These are phyloP conservation scores for Apiotrichum laibachii DNA, from an alignment of 1,284 basidiomycete genomes.

Conservation along the genomic window DNA sequence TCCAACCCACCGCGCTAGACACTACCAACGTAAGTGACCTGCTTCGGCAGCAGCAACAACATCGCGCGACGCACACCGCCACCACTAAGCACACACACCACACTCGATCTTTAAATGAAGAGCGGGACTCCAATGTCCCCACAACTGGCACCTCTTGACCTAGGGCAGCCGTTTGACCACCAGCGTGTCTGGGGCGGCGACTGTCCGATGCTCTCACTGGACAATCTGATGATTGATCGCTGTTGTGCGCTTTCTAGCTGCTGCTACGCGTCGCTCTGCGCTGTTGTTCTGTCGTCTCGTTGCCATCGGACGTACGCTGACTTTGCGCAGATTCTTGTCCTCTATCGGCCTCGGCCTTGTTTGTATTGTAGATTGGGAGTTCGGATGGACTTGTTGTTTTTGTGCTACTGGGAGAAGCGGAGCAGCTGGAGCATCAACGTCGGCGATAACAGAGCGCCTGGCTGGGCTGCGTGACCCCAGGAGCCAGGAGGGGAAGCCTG, in stretches of 20 bases:
- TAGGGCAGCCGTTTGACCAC: constrained; percentile 25
- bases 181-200: constrained; percentile 12
- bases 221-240: constrained; percentile 19
- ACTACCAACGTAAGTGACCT: too few species aligned
- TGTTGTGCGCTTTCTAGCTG: too few species aligned
- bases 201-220: constrained; percentile 23
- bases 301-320: not conserved
- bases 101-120: constrained; percentile 35
- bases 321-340: not conserved
- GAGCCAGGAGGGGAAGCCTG: too few species aligned
- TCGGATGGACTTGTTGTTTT: too few species aligned
- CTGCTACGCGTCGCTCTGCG: not conserved
- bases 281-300: not conserved
- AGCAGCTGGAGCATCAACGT: too few species aligned
- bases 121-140: constrained; percentile 41
- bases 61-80: too few species aligned
- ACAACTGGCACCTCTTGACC: constrained; percentile 51
- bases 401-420: too few species aligned
- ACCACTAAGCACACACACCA: not conserved
- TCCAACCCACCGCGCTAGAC: too few species aligned
- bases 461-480: too few species aligned
- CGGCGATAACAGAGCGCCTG: too few species aligned
- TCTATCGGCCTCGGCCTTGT: not conserved
- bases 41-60: too few species aligned
- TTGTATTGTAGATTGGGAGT: too few species aligned